phyloP scores from a whole-genome alignment of 176 grass and related monocot genomes.

The Leersia perrieri region DNA sequence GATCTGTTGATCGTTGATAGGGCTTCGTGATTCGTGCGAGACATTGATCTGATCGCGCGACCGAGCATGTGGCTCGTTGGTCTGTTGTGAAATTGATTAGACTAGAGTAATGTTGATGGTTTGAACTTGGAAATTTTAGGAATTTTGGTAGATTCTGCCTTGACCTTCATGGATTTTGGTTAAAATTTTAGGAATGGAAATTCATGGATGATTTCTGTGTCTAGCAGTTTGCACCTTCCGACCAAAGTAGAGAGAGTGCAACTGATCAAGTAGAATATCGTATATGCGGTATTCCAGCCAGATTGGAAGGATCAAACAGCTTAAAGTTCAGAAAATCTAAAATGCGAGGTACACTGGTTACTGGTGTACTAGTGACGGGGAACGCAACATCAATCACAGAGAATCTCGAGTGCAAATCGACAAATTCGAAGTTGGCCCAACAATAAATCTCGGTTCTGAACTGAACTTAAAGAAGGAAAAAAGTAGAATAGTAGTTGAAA shows the following conservation, averaged over 20 bases:
- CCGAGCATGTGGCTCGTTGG: neutral
- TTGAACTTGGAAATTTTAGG: no score
- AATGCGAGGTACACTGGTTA: neutral
- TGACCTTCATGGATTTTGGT: no score
- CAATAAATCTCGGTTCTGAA: slow-evolving; percentile 5
- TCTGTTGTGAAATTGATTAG: neutral
- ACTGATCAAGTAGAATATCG: no score
- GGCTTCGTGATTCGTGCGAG: neutral
- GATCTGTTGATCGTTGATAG: no score
- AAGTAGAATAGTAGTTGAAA: no score
- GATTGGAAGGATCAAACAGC: neutral
- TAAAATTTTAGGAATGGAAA: no score
- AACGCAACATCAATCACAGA: slow-evolving; percentile 8
- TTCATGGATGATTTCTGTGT: no score
- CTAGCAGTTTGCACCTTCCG: no score
- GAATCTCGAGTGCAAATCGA: slow-evolving; percentile 4
- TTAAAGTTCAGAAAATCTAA: neutral
- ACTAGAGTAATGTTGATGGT: neutral
- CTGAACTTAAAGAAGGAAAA: no score
- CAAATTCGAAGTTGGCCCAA: neutral
- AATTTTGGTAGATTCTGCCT: no score
- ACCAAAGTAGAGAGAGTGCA: no score
- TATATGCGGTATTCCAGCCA: neutral
- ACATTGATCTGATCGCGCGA: neutral
- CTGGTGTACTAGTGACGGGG: neutral